Conservation (phyloP, 805 yeast genomes). For the Starmerella potacharoeniae region DNA sequence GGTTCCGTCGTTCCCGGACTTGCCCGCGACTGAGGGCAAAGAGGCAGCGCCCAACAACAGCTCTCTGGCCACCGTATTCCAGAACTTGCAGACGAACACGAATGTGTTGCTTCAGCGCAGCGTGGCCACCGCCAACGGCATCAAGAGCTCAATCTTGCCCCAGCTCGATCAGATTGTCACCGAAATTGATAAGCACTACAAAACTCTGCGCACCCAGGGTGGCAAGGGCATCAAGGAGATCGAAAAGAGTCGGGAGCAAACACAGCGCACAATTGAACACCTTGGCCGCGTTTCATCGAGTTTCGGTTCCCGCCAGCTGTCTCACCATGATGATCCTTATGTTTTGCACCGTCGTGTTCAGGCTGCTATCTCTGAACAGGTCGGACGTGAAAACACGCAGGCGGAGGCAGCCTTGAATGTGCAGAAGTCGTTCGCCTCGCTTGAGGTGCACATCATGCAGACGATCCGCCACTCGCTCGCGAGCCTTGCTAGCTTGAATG, state of each 20-base stretch:
- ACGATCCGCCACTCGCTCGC: slow-evolving; percentile 34
- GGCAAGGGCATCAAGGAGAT: slow-evolving; percentile 32
- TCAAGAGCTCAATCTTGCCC: slow-evolving; percentile 34
- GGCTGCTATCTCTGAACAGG: slow-evolving; percentile 33
- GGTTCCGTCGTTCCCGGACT: slow-evolving; percentile 27
- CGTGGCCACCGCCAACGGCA: slow-evolving; percentile 30
- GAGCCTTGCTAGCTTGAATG: slow-evolving; percentile 26
- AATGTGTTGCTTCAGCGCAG: slow-evolving; percentile 31
- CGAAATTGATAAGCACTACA: slow-evolving; percentile 36
- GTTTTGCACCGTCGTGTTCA: slow-evolving; percentile 32
- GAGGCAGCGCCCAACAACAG: slow-evolving; percentile 4
- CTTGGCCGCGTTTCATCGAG: slow-evolving; percentile 28
- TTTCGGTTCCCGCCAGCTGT: slow-evolving; percentile 29
- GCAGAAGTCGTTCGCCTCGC: slow-evolving; percentile 33
- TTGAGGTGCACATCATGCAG: slow-evolving; percentile 37
- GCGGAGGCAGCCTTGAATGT: slow-evolving; percentile 35
- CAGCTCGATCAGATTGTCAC: slow-evolving; percentile 33
- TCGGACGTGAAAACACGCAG: slow-evolving; percentile 37
- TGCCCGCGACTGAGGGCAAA: background rate
- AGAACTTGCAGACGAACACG: slow-evolving; percentile 25
- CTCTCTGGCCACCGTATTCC: slow-evolving; percentile 31
- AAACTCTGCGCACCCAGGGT: slow-evolving; percentile 31
- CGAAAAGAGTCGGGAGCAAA: slow-evolving; percentile 28
- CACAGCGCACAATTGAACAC: slow-evolving; percentile 33
- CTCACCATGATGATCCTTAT: slow-evolving; percentile 38